Percentiles rank a stretch among this genome's conserved stretches.
Evolutionary conservation across 2,329 filamentous ascomycete genomes (phyloP).

Genomic region (Tolypocladium ophioglossoides): DNA sequence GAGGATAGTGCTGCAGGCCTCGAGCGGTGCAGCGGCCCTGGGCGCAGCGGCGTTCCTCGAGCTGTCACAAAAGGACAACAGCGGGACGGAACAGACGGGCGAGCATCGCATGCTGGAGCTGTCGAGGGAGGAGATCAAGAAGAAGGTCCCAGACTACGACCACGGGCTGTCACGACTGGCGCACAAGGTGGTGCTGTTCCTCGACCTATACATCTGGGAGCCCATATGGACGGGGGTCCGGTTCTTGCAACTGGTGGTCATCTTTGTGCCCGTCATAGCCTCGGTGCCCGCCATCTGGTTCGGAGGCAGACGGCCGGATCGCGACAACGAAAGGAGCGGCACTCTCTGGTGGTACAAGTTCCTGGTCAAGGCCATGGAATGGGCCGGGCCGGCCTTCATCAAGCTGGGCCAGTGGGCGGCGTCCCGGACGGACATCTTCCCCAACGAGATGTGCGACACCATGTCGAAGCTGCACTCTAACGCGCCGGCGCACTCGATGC

Average conservation of each 20-base stretch:
- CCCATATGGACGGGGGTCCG: slow-evolving; percentile 77
- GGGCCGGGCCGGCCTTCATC: slow-evolving; percentile 90
- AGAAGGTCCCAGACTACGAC: slow-evolving; percentile 53
- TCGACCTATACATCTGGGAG: slow-evolving; percentile 70
- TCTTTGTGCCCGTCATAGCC: slow-evolving; percentile 84
- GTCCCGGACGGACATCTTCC: slow-evolving; percentile 92
- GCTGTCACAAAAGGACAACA: slow-evolving; percentile 44
- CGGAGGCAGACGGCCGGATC: slow-evolving; percentile 50
- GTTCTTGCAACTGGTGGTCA: slow-evolving; percentile 76
- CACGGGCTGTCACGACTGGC: slow-evolving; percentile 46
- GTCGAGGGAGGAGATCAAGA: slow-evolving; percentile 67
- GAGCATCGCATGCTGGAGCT: slow-evolving; percentile 81
- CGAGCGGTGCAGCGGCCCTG: slow-evolving; percentile 31
- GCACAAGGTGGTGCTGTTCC: slow-evolving; percentile 50
- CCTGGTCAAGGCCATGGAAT: slow-evolving; percentile 80
- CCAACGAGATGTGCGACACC: slow-evolving; percentile 77
- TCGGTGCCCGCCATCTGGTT: slow-evolving; percentile 75
- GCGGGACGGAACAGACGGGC: slow-evolving; percentile 47
- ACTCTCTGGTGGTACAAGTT: slow-evolving; percentile 94
- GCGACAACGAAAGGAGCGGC: slow-evolving; percentile 66
- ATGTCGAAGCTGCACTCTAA: slow-evolving; percentile 95
- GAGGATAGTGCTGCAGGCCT: slow-evolving; percentile 25
- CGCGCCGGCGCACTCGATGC: slow-evolving; percentile 81
- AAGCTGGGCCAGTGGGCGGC: slow-evolving; percentile 99
- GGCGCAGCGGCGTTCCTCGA: slow-evolving; percentile 48